A percentile compares a stretch with the other conserved stretches of the same genome.
phyloP scores from a whole-genome alignment of 768 basidiomycete genomes.

The Asterophora parasitica region DNA sequence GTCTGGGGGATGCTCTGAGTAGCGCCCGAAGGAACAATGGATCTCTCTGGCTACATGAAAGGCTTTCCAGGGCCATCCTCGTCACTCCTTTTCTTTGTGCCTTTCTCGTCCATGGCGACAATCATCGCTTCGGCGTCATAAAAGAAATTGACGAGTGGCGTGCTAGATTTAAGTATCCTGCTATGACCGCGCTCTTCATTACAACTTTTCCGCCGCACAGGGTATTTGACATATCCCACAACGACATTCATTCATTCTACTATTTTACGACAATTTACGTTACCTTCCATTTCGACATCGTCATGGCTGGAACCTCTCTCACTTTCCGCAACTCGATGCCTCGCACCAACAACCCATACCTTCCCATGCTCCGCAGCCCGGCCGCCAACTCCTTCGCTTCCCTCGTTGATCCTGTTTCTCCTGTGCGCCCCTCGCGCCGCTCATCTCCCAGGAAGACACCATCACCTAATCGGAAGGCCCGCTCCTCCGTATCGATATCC shows the following conservation, averaged over 20 bases:
- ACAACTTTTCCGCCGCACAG: not conserved
- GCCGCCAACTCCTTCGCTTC: not conserved
- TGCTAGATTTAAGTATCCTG: no score
- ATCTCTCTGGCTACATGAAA: no score
- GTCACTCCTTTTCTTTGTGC: no score
- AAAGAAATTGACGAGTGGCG: no score
- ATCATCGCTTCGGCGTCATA: no score
- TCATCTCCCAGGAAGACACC: conserved; percentile 4
- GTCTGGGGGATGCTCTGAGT: no score
- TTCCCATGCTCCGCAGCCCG: not conserved
- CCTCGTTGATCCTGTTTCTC: not conserved
- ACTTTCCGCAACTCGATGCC: conserved; percentile 1
- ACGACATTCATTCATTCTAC: not conserved
- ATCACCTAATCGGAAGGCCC: conserved; percentile 7
- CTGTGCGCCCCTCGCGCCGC: conserved; percentile 1
- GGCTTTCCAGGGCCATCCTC: no score
- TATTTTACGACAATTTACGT: not conserved
- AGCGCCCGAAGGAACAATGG: no score
- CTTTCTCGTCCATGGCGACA: no score
- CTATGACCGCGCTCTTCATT: no score
- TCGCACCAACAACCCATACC: conserved; percentile 3
- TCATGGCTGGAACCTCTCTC: not conserved
- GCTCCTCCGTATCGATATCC: conserved; percentile 8
- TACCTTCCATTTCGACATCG: not conserved
- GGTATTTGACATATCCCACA: conserved; percentile 6